Evolutionary conservation across 305 asterid species (phyloP).

Genomic region (Euphrasia arctica): DNA sequence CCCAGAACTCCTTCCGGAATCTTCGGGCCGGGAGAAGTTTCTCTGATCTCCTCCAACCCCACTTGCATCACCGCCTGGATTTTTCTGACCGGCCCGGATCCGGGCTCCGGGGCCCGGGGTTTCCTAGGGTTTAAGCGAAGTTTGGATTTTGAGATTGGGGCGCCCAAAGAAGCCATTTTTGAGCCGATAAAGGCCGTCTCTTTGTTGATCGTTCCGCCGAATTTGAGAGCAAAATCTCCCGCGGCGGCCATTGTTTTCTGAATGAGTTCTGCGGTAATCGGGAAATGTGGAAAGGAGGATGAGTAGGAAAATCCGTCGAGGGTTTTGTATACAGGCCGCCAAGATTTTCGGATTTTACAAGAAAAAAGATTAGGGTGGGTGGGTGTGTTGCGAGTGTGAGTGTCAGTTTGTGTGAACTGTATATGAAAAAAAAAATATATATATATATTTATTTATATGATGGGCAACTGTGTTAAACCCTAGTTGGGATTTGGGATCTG

Average conservation of each 20-base stretch:
- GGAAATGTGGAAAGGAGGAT: not conserved
- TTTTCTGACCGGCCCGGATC: conserved; percentile 20
- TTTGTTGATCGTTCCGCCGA: conserved; percentile 31
- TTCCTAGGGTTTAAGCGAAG: conserved; percentile 30
- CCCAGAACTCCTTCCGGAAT: conserved; percentile 39
- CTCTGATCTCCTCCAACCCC: conserved; percentile 36
- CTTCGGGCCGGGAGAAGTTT: conserved; percentile 27
- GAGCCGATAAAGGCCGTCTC: conserved; percentile 25
- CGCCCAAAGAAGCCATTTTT: conserved; percentile 34
- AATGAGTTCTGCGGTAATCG: conserved; percentile 9
- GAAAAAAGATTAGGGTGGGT: conserved; percentile 14
- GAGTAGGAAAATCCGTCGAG: conserved; percentile 43
- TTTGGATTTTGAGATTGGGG: conserved; percentile 30
- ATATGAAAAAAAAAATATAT: no score
- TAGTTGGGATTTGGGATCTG: conserved; percentile 3
- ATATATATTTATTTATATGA: not conserved
- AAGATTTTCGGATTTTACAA: conserved; percentile 34
- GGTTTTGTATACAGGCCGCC: conserved; percentile 14
- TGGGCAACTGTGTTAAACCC: conserved; percentile 27
- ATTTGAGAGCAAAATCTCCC: conserved; percentile 42
- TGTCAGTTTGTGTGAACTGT: no score
- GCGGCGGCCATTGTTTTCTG: conserved; percentile 43
- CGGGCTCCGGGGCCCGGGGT: conserved; percentile 20
- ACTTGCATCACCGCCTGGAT: conserved; percentile 48
- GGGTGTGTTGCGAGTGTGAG: not conserved